Evolutionary conservation across 305 asterid genomes (phyloP), one percentile per base, ranked within the genome.

Genomic region (Fraxinus baroniana): DNA sequence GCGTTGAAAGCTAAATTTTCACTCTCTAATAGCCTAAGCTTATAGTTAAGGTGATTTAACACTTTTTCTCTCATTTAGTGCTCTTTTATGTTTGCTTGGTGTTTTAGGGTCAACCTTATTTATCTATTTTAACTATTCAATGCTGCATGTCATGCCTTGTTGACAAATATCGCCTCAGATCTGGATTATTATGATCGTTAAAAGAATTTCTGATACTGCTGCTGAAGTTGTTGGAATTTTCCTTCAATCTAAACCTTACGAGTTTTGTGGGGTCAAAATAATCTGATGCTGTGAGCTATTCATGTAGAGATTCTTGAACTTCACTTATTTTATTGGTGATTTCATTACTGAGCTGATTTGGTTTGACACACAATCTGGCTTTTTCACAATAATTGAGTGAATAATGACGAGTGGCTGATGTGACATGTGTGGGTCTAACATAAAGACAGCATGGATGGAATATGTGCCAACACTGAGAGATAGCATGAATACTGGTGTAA

Each of bases 351-450:
- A 80, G 84, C 78, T 87, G 91, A 84, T 84, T 91, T 90, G 91
- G 87, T 91, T 46, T 78, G 88, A 82, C 86, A 79, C 18, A 74
- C 62, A 62, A 70, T 90, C 87, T 87, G 89, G 87, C 90, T 80
- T 90, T 82, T 84, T 77, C 90, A 85, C 86, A 85, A 88, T 90
- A 86, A 87, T 81, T 85, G 79, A 80, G 76, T 77, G 85, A 70
- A 74, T 84, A 82, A 86, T 85, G 86, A 79, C 83, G 85, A 84
- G 85, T 68, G 60, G 88, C 77, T 90, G 89, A 88, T 88, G 90
- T 90, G 86, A 86, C 88, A 78, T 87, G 80, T 88, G 88, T 84
- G 90, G 84, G 79, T 90, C 89, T 84, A 79, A 78, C 79, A 39
- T 85, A 80, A 84, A 78, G 44, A 49, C 62, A 41, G 28, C 68